Conservation (phyloP, 1,284 basidiomycete genomes). For the Malassezia vespertilionis region DNA sequence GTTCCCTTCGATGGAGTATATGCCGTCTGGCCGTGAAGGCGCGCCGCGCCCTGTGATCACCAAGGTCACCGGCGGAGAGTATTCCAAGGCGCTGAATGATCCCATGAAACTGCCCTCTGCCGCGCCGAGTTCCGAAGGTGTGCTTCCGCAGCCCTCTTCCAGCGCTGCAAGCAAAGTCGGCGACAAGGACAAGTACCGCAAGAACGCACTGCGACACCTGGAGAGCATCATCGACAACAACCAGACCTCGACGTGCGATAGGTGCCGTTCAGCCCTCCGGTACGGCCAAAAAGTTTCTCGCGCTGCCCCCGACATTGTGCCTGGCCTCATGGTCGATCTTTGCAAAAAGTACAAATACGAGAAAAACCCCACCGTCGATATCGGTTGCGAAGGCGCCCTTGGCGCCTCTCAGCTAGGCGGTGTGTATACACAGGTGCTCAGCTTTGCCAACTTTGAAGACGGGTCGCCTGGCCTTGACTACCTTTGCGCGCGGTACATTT, state of each 20-base stretch:
- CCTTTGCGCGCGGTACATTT: slow-evolving; percentile 26
- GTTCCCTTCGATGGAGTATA: slow-evolving; percentile 31
- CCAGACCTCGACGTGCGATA: slow-evolving; percentile 53
- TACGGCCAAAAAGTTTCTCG: slow-evolving; percentile 59
- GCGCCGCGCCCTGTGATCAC: slow-evolving; percentile 34
- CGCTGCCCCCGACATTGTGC: slow-evolving; percentile 58
- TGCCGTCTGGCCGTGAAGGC: slow-evolving; percentile 23
- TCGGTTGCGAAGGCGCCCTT: slow-evolving; percentile 41
- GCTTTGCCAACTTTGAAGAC: slow-evolving; percentile 33
- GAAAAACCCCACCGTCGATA: slow-evolving; percentile 52
- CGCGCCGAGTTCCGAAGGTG: slow-evolving; percentile 47
- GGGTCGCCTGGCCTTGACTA: slow-evolving; percentile 31
- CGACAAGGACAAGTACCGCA: slow-evolving; percentile 52
- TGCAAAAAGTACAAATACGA: slow-evolving; percentile 58
- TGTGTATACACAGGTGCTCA: slow-evolving; percentile 34
- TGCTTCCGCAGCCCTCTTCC: slow-evolving; percentile 23
- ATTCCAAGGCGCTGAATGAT: slow-evolving; percentile 54
- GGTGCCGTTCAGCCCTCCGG: slow-evolving; percentile 58
- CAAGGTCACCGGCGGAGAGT: slow-evolving; percentile 28
- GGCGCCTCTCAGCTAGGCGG: slow-evolving; percentile 25
- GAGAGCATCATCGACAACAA: slow-evolving; percentile 5
- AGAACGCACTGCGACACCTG: slow-evolving; percentile 32
- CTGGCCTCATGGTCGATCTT: slow-evolving; percentile 55
- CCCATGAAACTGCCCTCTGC: slow-evolving; percentile 58
- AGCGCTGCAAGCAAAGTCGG: background rate